Conservation (phyloP, 768 basidiomycete genomes). For the Baorangia bicolor region DNA sequence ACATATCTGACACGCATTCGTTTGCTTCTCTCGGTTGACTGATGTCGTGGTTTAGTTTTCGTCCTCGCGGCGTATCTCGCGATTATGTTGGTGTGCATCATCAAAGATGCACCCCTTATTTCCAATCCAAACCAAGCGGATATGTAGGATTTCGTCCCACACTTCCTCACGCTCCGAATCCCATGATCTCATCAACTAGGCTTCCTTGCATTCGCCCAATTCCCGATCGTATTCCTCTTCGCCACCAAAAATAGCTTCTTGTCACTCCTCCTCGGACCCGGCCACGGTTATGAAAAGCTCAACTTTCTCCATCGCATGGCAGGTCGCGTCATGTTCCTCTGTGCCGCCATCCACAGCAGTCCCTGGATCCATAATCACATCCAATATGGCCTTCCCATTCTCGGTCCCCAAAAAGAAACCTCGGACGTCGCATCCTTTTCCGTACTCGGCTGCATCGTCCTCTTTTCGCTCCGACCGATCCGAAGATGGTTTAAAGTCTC, state of each 20-base stretch:
- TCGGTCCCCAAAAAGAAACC: slow-evolving; percentile 71
- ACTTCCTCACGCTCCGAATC: not conserved
- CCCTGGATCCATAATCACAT: slow-evolving; percentile 81
- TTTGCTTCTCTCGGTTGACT: not conserved
- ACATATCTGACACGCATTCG: slow-evolving; percentile 11
- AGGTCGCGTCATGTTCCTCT: slow-evolving; percentile 51
- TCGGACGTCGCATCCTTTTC: slow-evolving; percentile 71
- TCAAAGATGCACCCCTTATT: slow-evolving; percentile 56
- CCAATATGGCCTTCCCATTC: slow-evolving; percentile 51
- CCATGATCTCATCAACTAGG: slow-evolving; percentile 34
- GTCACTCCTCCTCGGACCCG: slow-evolving; percentile 44
- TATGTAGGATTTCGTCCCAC: slow-evolving; percentile 25
- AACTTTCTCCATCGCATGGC: slow-evolving; percentile 65
- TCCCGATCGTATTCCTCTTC: slow-evolving; percentile 57
- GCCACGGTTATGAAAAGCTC: slow-evolving; percentile 52
- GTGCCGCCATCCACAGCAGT: slow-evolving; percentile 44
- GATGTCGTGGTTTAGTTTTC: slow-evolving; percentile 42
- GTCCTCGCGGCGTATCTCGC: slow-evolving; percentile 56
- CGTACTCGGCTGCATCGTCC: slow-evolving; percentile 60
- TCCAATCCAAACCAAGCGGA: slow-evolving; percentile 79
- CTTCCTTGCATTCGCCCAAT: slow-evolving; percentile 58
- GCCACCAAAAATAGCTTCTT: slow-evolving; percentile 55
- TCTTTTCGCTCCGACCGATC: slow-evolving; percentile 62
- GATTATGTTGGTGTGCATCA: slow-evolving; percentile 58
- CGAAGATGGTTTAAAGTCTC: slow-evolving; percentile 42